Conservation (phyloP, 2,329 filamentous ascomycete genomes). For the Monilinia aucupariae region DNA sequence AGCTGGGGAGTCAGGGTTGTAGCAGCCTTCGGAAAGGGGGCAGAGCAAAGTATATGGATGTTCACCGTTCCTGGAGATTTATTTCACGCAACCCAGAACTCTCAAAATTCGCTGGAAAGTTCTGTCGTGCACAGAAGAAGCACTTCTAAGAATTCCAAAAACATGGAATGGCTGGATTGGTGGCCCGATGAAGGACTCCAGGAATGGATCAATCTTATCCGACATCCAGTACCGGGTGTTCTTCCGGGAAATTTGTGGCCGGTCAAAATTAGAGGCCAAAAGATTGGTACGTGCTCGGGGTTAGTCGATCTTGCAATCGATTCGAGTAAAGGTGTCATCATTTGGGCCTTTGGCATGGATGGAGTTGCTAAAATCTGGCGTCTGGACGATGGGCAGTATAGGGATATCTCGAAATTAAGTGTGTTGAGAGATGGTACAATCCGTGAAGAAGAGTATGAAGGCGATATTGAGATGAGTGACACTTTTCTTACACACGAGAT, state of each 20-base stretch:
- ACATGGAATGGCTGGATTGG: slow-evolving; percentile 37
- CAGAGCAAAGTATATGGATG: slow-evolving; percentile 45
- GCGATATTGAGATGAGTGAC: slow-evolving; percentile 20
- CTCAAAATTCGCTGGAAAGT: slow-evolving; percentile 13
- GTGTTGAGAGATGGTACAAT: slow-evolving; percentile 33
- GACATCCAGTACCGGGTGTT: slow-evolving; percentile 22
- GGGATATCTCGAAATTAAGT: slow-evolving; percentile 15
- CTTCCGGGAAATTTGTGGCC: slow-evolving; percentile 41
- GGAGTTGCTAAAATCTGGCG: slow-evolving; percentile 44
- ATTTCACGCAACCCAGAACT: slow-evolving; percentile 39
- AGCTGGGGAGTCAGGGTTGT: slow-evolving; percentile 53
- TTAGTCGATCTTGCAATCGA: slow-evolving; percentile 48
- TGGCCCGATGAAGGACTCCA: slow-evolving; percentile 37
- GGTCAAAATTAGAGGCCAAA: slow-evolving; percentile 44
- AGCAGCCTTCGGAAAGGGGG: slow-evolving; percentile 47
- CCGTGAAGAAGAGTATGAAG: slow-evolving; percentile 22
- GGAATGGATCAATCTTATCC: slow-evolving; percentile 34
- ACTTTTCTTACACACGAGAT: slow-evolving; percentile 1
- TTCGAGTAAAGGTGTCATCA: slow-evolving; percentile 40
- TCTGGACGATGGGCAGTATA: slow-evolving; percentile 35
- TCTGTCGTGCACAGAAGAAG: slow-evolving; percentile 17
- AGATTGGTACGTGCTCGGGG: slow-evolving; percentile 42
- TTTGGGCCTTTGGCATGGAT: slow-evolving; percentile 48
- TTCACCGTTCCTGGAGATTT: slow-evolving; percentile 57
- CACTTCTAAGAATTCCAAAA: slow-evolving; percentile 15